Conservation (phyloP, 352 stramenopile species). For the Poterioochromonas sp. region DNA sequence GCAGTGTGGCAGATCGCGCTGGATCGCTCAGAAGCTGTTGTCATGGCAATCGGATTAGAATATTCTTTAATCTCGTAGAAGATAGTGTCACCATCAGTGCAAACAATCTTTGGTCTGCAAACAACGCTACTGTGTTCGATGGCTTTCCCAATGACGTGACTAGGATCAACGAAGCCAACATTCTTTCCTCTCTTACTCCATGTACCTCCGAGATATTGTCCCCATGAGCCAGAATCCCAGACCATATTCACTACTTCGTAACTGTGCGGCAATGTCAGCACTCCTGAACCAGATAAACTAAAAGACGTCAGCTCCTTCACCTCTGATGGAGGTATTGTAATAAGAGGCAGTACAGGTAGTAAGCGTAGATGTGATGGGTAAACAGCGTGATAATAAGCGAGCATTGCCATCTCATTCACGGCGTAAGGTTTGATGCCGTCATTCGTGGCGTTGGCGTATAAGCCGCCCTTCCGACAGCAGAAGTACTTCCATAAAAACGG, state of each 20-base stretch:
- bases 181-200: background rate
- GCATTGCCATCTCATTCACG: conserved; percentile 15
- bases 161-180: background rate
- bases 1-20: no score
- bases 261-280: no score
- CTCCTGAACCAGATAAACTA: background rate
- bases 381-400: background rate
- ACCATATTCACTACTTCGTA: background rate
- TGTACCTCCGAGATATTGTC: conserved; percentile 10
- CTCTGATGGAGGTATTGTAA: no score
- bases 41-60: no score
- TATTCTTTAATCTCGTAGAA: background rate
- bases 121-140: background rate
- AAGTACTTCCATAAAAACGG: background rate
- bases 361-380: background rate
- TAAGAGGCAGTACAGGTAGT: background rate
- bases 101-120: background rate
- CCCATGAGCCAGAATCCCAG: background rate
- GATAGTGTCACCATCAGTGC: background rate
- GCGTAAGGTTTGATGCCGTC: background rate
- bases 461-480: background rate
- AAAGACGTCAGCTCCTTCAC: no score
- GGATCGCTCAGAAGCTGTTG: background rate
- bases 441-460: background rate
- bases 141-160: background rate